Conservation (phyloP, 2,329 filamentous ascomycete species). For the Pseudogymnoascus sp. region DNA sequence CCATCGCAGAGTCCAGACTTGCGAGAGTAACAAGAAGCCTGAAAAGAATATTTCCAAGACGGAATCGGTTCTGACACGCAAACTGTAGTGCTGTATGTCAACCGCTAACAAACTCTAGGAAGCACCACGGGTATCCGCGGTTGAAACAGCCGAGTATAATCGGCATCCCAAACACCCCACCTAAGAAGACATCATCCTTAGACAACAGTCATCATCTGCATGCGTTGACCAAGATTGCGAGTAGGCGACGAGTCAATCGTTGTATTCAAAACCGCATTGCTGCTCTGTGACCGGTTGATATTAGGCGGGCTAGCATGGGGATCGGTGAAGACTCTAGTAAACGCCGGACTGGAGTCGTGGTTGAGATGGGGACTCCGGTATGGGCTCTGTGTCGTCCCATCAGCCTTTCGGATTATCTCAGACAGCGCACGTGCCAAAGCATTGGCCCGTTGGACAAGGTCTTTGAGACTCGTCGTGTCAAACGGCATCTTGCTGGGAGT, state of each 20-base stretch:
- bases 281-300: constrained; percentile 46
- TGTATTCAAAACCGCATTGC: constrained; percentile 43
- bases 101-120: not conserved
- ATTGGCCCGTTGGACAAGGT: constrained; percentile 56
- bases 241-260: constrained; percentile 48
- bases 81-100: not conserved
- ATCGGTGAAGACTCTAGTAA: constrained; percentile 59
- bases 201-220: constrained; percentile 60
- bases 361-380: constrained; percentile 39
- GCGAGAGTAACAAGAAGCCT: constrained; percentile 1
- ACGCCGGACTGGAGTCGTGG: constrained; percentile 57
- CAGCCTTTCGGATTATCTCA: constrained; percentile 51
- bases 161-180: not conserved
- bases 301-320: constrained; percentile 49
- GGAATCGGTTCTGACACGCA: not conserved
- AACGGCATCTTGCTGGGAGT: constrained; percentile 51
- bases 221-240: constrained; percentile 43
- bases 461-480: constrained; percentile 61
- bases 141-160: not conserved
- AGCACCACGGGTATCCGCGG: not conserved
- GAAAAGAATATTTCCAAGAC: constrained; percentile 5
- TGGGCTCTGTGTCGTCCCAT: constrained; percentile 51
- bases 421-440: constrained; percentile 53
- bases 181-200: constrained; percentile 22
- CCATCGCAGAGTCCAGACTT: constrained; percentile 1